phyloP scores from a whole-genome alignment of 768 basidiomycete genomes.

The Rhodotorula taiwanensis region DNA sequence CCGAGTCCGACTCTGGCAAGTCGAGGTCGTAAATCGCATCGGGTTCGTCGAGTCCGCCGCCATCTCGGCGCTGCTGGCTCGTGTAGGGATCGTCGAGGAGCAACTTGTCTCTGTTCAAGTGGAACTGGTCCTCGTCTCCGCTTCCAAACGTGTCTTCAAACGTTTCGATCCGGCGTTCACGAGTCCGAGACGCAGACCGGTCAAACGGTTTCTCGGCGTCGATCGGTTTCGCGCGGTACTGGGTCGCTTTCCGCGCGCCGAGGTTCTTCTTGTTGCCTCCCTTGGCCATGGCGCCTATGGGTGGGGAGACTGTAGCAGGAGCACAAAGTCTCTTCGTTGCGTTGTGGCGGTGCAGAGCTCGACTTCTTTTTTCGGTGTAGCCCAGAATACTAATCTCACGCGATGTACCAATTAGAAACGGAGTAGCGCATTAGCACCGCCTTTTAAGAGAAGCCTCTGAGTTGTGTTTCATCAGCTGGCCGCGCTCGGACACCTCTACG shows the following conservation, averaged over 20 bases:
- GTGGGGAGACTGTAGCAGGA: neutral
- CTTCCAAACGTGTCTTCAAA: constrained; percentile 16
- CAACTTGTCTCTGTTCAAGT: constrained; percentile 33
- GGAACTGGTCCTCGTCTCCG: constrained; percentile 34
- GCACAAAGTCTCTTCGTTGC: too few species aligned
- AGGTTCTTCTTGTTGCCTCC: constrained; percentile 5
- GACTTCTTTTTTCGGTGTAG: too few species aligned
- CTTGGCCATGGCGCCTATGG: neutral
- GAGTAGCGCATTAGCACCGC: too few species aligned
- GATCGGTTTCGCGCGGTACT: constrained; percentile 16
- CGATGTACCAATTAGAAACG: too few species aligned
- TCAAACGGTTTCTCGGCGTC: constrained; percentile 12
- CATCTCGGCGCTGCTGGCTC: neutral
- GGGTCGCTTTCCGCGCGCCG: constrained; percentile 24
- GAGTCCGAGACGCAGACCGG: neutral
- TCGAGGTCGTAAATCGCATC: constrained; percentile 35
- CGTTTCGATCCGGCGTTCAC: neutral
- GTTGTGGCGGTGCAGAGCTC: too few species aligned
- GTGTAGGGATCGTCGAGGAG: constrained; percentile 18
- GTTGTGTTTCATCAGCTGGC: too few species aligned
- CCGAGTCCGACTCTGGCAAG: constrained; percentile 5
- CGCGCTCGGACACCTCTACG: too few species aligned
- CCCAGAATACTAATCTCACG: too few species aligned
- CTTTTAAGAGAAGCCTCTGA: too few species aligned
- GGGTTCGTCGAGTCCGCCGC: constrained; percentile 26